Percentiles rank a stretch among this genome's conserved stretches.
These are phyloP conservation scores for Fraxinus xanthoxyloides DNA, from an alignment of 305 asterid species.

Conservation along the genomic window DNA sequence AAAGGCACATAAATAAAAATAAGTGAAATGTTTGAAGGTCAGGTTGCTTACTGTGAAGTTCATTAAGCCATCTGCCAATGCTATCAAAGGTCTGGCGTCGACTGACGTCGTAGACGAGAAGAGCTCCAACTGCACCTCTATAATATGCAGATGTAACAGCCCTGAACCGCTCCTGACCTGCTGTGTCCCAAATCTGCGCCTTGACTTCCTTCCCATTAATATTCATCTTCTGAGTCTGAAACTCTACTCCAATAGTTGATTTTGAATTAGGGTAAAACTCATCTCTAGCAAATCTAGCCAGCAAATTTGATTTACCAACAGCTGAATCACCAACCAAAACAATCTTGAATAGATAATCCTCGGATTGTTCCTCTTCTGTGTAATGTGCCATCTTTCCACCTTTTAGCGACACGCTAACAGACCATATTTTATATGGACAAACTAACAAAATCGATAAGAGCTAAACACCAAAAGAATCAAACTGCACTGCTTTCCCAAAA, in stretches of 20 bases:
- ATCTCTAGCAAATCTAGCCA: constrained; percentile 82
- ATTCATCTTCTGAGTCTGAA: constrained; percentile 81
- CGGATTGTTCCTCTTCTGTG: constrained; percentile 65
- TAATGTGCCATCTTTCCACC: constrained; percentile 50
- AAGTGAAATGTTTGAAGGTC: not conserved
- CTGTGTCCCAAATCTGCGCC: constrained; percentile 95
- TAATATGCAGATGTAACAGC: constrained; percentile 91
- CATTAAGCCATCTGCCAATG: constrained; percentile 80
- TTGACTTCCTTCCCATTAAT: constrained; percentile 78
- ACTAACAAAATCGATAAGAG: constrained; percentile 3
- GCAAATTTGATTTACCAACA: constrained; percentile 86
- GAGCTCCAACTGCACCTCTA: constrained; percentile 92
- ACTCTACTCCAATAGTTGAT: constrained; percentile 88
- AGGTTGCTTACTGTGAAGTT: constrained; percentile 73
- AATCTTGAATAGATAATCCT: constrained; percentile 89
- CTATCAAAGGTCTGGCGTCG: constrained; percentile 76
- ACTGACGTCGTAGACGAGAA: constrained; percentile 80
- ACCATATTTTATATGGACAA: constrained; percentile 29
- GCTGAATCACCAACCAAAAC: constrained; percentile 87
- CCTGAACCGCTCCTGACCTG: constrained; percentile 91
- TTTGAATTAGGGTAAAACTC: constrained; percentile 82
- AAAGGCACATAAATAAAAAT: not conserved
- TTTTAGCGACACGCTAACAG: constrained; percentile 26
- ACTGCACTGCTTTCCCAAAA: constrained; percentile 5
- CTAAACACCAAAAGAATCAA: constrained; percentile 10